Evolutionary conservation across 164 flowering plant genomes (phyloP), one percentile per base, ranked within the genome.

Genomic region (Nymphaea colorata): DNA sequence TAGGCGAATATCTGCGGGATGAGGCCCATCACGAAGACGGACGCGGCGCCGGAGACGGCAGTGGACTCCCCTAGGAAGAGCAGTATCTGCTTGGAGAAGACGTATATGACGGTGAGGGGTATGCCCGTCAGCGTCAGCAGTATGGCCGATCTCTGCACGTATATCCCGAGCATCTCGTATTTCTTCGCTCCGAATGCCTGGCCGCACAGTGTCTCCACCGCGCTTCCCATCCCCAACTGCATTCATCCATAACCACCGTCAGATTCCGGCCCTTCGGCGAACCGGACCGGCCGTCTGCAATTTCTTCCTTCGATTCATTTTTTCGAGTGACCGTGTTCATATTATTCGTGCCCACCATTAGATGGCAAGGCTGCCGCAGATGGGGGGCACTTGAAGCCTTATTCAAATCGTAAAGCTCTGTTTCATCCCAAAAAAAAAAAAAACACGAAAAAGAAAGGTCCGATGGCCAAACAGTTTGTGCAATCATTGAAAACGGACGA

Each of bases 1-100:
- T 85, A 83, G 4, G 89, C 87, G 42, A 85, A 83, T 18, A 85
- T 75, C 64, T 85, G 89, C 0, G 89, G 89, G 69, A 85, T 85
- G 2, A 85, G 79, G 5, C 89, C 87, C 47, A 78, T 79, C 3
- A 83, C 84, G 68, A 82, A 85, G 1, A 79, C 8, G 16, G 85
- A 72, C 0, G 89, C 86, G 0, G 79, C 79, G 1, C 80, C 66
- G 0, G 89, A 84, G 3, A 85, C 74, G 1, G 43, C 15, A 4
- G 75, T 3, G 5, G 85, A 71, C 71, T 85, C 76, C 4, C 87
- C 84, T 2, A 85, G 83, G 25, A 76, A 10, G 25, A 83, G 41
- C 41, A 85, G 72, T 11, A 85, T 25, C 6, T 68, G 77, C 62
- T 77, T 69, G 4, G 81, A 79, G 66, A 83, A 81, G 2, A 80